A percentile compares a stretch with the other conserved stretches of the same genome.
Conservation (phyloP, 78 protist genomes). For the Dictyostelium citrinum region DNA sequence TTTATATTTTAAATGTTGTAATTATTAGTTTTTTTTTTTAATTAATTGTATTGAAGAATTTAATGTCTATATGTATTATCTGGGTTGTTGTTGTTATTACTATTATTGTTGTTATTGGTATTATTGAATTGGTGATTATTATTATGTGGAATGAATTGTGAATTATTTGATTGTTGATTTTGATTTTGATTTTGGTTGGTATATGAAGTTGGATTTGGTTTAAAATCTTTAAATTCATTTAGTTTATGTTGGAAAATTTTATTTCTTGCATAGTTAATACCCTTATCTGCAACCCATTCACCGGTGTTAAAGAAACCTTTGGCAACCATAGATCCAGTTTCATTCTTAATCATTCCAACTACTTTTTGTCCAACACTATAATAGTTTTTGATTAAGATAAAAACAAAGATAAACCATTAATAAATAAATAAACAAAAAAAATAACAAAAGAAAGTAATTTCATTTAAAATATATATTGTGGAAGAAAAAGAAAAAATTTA, state of each 20-base stretch:
- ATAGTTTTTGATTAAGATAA: too few relatives aligned
- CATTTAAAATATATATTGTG: not conserved
- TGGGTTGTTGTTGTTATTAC: not conserved
- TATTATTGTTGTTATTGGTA: not conserved
- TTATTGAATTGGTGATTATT: not conserved
- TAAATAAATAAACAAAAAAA: not conserved
- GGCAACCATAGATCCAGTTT: not conserved
- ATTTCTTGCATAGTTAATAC: constrained; percentile 19
- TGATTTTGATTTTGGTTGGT: not conserved
- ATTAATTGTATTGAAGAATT: too few relatives aligned
- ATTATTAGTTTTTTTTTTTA: too few relatives aligned
- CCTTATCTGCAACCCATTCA: constrained; percentile 76
- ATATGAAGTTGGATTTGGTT: not conserved
- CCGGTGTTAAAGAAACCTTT: constrained; percentile 75
- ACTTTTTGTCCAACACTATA: constrained; percentile 23
- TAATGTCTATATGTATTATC: not conserved
- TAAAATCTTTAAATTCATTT: constrained; percentile 29
- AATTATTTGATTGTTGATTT: not conserved
- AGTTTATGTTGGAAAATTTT: constrained; percentile 1
- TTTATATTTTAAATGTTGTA: too few relatives aligned
- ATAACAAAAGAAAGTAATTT: not conserved
- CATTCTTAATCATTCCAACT: constrained; percentile 8
- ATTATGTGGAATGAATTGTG: not conserved
- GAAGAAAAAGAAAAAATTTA: not conserved
- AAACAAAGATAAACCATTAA: too few relatives aligned